Percentiles rank a stretch among this genome's conserved stretches.
These are phyloP conservation scores for Croton setiger DNA, from an alignment of 441 rosid species.

Conservation along the genomic window DNA sequence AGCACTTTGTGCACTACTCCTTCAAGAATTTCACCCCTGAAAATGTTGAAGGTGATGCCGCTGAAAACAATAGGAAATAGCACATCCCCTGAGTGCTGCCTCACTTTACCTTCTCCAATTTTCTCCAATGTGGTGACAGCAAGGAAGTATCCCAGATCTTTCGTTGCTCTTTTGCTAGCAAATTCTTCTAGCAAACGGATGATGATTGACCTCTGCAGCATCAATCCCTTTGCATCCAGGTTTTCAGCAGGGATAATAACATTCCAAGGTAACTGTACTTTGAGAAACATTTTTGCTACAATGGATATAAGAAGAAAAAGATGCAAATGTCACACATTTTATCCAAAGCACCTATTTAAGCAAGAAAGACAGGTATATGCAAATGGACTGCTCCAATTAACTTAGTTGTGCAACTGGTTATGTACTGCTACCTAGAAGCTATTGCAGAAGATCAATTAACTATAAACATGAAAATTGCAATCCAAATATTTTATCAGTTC, in stretches of 20 bases:
- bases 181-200: slow-evolving; percentile 58
- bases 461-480: background rate
- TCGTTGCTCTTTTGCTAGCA: slow-evolving; percentile 58
- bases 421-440: background rate
- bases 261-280: slow-evolving; percentile 75
- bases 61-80: slow-evolving; percentile 70
- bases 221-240: slow-evolving; percentile 57
- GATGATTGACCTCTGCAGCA: slow-evolving; percentile 63
- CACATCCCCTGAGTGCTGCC: slow-evolving; percentile 68
- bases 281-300: slow-evolving; percentile 52
- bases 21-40: slow-evolving; percentile 65
- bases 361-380: too few species aligned
- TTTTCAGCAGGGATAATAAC: slow-evolving; percentile 62
- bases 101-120: slow-evolving; percentile 72
- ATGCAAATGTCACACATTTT: background rate
- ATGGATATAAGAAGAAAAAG: slow-evolving; percentile 20
- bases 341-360: too few species aligned
- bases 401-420: background rate
- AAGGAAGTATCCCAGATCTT: slow-evolving; percentile 64
- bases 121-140: slow-evolving; percentile 57
- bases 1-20: slow-evolving; percentile 70
- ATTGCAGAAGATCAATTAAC: background rate
- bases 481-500: background rate
- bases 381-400: background rate
- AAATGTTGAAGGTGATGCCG: slow-evolving; percentile 72